Evolutionary conservation across 129 eudicot genomes (phyloP), one percentile per base, ranked within the genome.

Genomic region (Helianthus tuberosus): DNA sequence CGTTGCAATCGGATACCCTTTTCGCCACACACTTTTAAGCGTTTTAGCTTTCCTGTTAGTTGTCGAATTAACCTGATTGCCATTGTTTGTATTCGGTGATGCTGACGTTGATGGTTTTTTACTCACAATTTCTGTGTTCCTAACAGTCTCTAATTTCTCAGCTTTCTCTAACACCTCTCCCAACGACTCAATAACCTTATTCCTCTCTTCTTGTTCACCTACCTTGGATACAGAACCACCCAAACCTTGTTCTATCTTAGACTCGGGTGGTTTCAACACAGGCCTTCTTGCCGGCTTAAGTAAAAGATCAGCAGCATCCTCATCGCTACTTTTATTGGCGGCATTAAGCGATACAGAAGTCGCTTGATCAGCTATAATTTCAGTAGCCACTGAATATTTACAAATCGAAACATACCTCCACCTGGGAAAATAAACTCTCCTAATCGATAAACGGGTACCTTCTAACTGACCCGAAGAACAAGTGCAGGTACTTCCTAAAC

Each of bases 1-100:
- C 17, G 78, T 71, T 43, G 96, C 77, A 72, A 89, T 71, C 2
- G 92, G 94, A 75, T 85, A 84, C 47, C 98, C 98, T 65, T 87
- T 92, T 9, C 91, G 77, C 99, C 99, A 94, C 47, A 94, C 99
- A 61, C 97, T 91, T 73, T 86, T 94, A 23, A 74, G 66, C 27
- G 93, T 75, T 80, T 78, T 90, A 29, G 89, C 66, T 62, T 88
- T 88, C 65, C 70, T 59, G 16, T 38, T 55, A 36, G 62, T 63
- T 25, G 68, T 36, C 14, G 79, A 54, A 62, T 65, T 80, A 64
- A 54, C 77, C 8, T 82, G 81, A 57, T 72, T 69, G 6, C 75
- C 81, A 76, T 86, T 86, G 27, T 70, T 70, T 58, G 80, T 13
- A 60, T 36, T 77, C 5, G 8, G 8, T 27, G 16, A 58, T 11